Percentiles rank a stretch among this genome's conserved stretches.
Conservation (phyloP, 2,329 filamentous ascomycete genomes). For the Ceratocystiopsis sp. region DNA sequence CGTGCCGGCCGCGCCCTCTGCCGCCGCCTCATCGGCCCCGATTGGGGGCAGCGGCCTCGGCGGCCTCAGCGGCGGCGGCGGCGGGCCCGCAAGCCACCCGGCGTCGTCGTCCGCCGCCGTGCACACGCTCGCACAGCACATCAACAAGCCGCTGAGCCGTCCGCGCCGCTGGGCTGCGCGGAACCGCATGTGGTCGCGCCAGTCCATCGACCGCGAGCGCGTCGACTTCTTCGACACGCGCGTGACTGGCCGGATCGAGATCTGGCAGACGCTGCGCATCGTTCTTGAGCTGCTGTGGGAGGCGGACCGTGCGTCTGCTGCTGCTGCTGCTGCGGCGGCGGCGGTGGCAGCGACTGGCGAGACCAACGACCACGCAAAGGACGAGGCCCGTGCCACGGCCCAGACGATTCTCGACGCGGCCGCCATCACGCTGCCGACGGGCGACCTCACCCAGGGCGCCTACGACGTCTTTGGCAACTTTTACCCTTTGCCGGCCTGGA, state of each 20-base stretch:
- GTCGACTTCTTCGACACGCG: slow-evolving; percentile 80
- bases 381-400: slow-evolving; percentile 41
- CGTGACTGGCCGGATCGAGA: slow-evolving; percentile 57
- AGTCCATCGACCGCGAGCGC: slow-evolving; percentile 52
- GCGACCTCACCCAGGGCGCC: slow-evolving; percentile 51
- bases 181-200: slow-evolving; percentile 51
- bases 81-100: too few relatives aligned
- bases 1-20: not conserved
- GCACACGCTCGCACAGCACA: slow-evolving; percentile 37
- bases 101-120: not conserved
- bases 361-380: slow-evolving; percentile 17
- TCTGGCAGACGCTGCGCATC: slow-evolving; percentile 61
- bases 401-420: slow-evolving; percentile 68
- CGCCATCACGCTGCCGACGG: slow-evolving; percentile 57
- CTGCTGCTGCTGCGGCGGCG: not conserved
- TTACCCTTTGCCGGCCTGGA: slow-evolving; percentile 50
- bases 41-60: slow-evolving; percentile 8
- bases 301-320: slow-evolving; percentile 13
- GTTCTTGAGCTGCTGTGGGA: slow-evolving; percentile 53
- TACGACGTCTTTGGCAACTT: slow-evolving; percentile 56
- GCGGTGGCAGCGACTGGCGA: not conserved
- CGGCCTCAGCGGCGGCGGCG: slow-evolving; percentile 13
- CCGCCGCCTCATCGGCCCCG: slow-evolving; percentile 6
- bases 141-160: slow-evolving; percentile 49
- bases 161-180: slow-evolving; percentile 46